A percentile compares a stretch with the other conserved stretches of the same genome.
phyloP scores from a whole-genome alignment of 75 land plant species.

The Cupressus sempervirens region DNA sequence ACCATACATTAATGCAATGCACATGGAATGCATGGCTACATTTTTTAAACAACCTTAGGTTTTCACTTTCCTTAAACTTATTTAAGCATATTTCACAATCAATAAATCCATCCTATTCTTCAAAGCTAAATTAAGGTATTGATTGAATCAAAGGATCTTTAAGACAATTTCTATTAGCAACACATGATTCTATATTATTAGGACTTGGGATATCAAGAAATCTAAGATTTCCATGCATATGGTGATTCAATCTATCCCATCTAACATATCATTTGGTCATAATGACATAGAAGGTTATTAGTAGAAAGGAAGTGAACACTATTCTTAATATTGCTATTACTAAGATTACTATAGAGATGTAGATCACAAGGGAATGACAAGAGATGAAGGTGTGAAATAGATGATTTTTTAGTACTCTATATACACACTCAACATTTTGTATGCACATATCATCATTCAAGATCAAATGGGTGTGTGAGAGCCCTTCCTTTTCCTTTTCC shows the following conservation, averaged over 20 bases:
- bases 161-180: neutral
- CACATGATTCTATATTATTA: neutral
- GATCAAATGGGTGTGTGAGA: too few relatives aligned
- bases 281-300: constrained; percentile 27
- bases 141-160: neutral
- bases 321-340: constrained; percentile 26
- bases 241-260: neutral
- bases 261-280: constrained; percentile 15
- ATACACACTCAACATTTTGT: too few relatives aligned
- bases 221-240: neutral
- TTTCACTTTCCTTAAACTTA: constrained; percentile 27
- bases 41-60: constrained; percentile 22
- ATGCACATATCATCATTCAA: too few relatives aligned
- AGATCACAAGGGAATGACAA: too few relatives aligned
- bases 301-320: constrained; percentile 20
- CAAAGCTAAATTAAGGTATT: constrained; percentile 23
- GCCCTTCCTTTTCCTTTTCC: too few relatives aligned
- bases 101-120: neutral
- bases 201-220: neutral
- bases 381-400: too few relatives aligned
- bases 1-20: constrained; percentile 30
- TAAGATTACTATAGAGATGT: too few relatives aligned
- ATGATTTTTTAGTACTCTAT: too few relatives aligned
- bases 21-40: constrained; percentile 36
- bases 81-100: constrained; percentile 29